Evolutionary conservation across 108 stramenopile genomes (phyloP).

Genomic region (Conticribra weissflogii): DNA sequence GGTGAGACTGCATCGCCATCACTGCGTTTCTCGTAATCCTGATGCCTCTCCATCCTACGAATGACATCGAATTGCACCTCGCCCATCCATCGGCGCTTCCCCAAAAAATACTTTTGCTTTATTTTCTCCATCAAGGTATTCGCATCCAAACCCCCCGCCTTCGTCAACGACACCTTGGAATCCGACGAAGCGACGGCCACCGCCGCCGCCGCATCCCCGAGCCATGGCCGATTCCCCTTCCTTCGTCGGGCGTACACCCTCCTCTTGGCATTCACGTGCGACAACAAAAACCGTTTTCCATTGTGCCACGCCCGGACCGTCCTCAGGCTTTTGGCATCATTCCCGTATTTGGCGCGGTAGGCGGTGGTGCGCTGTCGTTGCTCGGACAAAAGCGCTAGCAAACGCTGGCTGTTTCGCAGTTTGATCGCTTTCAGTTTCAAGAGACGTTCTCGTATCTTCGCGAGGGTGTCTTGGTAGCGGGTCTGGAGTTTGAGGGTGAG

Average conservation of each 20-base stretch:
- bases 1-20: too few relatives aligned
- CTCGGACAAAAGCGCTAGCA: too few relatives aligned
- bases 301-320: slow-evolving; percentile 2
- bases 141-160: too few relatives aligned
- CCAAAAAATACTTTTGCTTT: too few relatives aligned
- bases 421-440: slow-evolving; percentile 12
- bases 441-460: not conserved
- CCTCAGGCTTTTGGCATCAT: too few relatives aligned
- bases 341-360: slow-evolving; percentile 6
- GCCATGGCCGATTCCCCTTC: slow-evolving; percentile 6
- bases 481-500: slow-evolving; percentile 39
- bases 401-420: slow-evolving; percentile 3
- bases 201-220: not conserved
- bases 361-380: slow-evolving; percentile 10
- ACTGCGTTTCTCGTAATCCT: too few relatives aligned
- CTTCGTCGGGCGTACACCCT: slow-evolving; percentile 29
- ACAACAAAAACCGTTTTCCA: slow-evolving; percentile 30
- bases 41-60: too few relatives aligned
- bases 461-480: slow-evolving; percentile 39
- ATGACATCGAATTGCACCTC: too few relatives aligned
- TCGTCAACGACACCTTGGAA: slow-evolving; percentile 1
- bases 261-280: slow-evolving; percentile 49
- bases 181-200: not conserved
- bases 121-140: too few relatives aligned
- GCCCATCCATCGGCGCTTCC: too few relatives aligned